Conservation (phyloP, 371 early-diverging fungal genomes). For the Apophysomyces sp. region DNA sequence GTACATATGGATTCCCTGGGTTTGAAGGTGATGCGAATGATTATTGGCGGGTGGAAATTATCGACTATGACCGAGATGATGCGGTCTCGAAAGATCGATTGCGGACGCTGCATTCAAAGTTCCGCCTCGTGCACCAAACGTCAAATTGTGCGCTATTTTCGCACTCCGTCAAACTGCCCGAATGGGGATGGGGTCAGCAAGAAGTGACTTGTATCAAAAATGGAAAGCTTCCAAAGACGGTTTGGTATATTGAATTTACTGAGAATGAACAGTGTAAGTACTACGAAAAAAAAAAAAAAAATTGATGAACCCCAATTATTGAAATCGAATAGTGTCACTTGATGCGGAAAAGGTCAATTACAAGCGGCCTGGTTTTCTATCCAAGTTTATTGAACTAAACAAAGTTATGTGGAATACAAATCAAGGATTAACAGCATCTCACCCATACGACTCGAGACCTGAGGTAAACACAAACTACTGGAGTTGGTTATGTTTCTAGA, state of each 20-base stretch:
- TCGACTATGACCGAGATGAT: slow-evolving; percentile 31
- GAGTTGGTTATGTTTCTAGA: not conserved
- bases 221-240: slow-evolving; percentile 59
- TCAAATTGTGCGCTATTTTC: slow-evolving; percentile 81
- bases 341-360: slow-evolving; percentile 55
- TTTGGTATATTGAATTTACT: slow-evolving; percentile 67
- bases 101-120: slow-evolving; percentile 64
- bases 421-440: slow-evolving; percentile 84
- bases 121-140: slow-evolving; percentile 74
- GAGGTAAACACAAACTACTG: slow-evolving; percentile 29
- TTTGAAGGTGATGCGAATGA: slow-evolving; percentile 62
- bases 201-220: slow-evolving; percentile 87
- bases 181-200: slow-evolving; percentile 97
- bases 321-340: slow-evolving; percentile 37
- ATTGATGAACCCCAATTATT: not conserved
- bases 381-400: slow-evolving; percentile 86
- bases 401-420: slow-evolving; percentile 89
- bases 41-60: slow-evolving; percentile 72
- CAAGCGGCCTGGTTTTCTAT: slow-evolving; percentile 66
- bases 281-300: not conserved
- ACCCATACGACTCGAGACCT: slow-evolving; percentile 93
- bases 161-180: slow-evolving; percentile 80
- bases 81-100: slow-evolving; percentile 49
- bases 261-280: slow-evolving; percentile 47
- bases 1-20: slow-evolving; percentile 61